Evolutionary conservation across 2,329 filamentous ascomycete species (phyloP).

Genomic region (Thelonectria blattea): DNA sequence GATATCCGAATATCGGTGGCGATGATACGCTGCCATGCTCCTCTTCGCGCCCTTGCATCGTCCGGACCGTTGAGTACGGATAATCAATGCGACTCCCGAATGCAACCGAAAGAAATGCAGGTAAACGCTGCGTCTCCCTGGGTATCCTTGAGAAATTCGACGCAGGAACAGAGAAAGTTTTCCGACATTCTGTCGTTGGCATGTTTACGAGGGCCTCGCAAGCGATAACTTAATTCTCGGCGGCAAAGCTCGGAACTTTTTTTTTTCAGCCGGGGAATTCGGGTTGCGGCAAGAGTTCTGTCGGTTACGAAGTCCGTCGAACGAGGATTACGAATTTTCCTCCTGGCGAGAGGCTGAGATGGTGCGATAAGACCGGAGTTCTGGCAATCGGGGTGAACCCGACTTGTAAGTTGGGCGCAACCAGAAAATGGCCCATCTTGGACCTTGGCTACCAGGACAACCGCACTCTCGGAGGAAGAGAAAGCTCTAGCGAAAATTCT

Average conservation of each 20-base stretch:
- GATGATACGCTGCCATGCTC: not conserved
- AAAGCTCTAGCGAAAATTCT: not conserved
- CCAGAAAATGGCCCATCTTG: not conserved
- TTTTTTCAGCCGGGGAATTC: no score
- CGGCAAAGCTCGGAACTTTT: no score
- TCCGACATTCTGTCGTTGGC: not conserved
- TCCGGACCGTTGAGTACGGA: not conserved
- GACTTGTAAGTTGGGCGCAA: not conserved
- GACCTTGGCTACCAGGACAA: not conserved
- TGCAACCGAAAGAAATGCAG: conserved; percentile 4
- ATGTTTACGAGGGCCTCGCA: no score
- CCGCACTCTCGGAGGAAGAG: not conserved
- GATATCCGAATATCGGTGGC: not conserved
- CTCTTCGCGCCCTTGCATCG: not conserved
- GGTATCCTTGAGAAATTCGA: not conserved
- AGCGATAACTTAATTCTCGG: not conserved
- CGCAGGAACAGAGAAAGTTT: conserved; percentile 1
- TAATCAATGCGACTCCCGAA: conserved; percentile 9
- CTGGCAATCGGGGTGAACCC: not conserved
- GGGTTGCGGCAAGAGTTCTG: no score
- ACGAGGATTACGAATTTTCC: not conserved
- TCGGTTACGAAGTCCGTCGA: not conserved
- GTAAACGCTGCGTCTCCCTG: not conserved
- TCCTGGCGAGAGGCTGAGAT: not conserved
- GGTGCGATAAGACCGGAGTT: not conserved